Evolutionary conservation across 1,139 yeast genomes (phyloP), one percentile per base, ranked within the genome.

Genomic region (Hemisphaericaspora xylofermentans): DNA sequence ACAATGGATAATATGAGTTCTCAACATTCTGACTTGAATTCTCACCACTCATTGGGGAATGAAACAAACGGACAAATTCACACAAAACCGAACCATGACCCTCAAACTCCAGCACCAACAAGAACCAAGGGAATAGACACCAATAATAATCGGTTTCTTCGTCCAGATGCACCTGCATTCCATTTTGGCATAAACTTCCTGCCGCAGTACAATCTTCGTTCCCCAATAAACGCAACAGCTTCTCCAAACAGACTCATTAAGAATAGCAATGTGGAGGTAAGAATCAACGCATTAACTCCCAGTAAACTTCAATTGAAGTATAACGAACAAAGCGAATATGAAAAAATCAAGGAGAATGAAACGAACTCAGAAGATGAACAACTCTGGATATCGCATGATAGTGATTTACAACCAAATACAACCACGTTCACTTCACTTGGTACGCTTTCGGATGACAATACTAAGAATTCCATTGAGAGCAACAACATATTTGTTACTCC

Each of bases 121-220:
- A 31, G 13, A 19, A 19, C 25, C 16, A 31, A 19, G n/a, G 14
- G 3, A 7, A 10, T 4, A 5, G 8, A 13, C 9, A 16, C 25
- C 24, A 31, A 19, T 13, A 19, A 18, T 10, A 15, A 13, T 12
- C 12, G n/a, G 4, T 7, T 7, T 6, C 22, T 31, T 18, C 15
- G 34, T 18, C 8, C 34, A 13, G 38, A 51, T 31, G 66, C 73
- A 10, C 73, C 76, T 1, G 59, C 71, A 6, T 69, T 66, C 50
- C 60, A 69, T 29, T 68, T 71, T 49, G 74, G 75, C 5, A 50
- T 71, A 27, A 68, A 67, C 33, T 68, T 71, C 46, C 73, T 67
- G 72, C 76, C 77, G 3, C 65, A 74, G 6, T 69, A 71, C 51
- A 67, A 62, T 36, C 66, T 71, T 49, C 59, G 63, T 40, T 64